Evolutionary conservation across 2,329 filamentous ascomycete species (phyloP).

Genomic region (Dryadomyces sulphureus): DNA sequence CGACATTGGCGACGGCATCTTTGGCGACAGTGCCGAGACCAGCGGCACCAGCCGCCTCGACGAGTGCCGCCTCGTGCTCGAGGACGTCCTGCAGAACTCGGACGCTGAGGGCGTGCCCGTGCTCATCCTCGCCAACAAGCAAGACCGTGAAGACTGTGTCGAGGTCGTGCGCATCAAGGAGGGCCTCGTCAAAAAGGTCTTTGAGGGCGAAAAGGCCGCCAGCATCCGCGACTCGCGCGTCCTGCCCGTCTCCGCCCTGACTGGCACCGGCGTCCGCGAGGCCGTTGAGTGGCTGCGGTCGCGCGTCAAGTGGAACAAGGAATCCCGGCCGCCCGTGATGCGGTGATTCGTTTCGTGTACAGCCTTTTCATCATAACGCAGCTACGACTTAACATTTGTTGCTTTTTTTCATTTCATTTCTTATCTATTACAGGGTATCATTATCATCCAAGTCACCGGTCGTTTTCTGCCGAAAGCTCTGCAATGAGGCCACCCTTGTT

Average conservation of each 20-base stretch:
- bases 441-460: constrained; percentile 35
- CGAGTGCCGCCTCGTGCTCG: constrained; percentile 79
- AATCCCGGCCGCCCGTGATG: constrained; percentile 83
- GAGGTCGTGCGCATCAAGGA: constrained; percentile 97
- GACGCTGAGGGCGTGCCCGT: constrained; percentile 87
- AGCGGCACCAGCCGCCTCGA: constrained; percentile 47
- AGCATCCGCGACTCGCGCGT: constrained; percentile 84
- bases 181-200: constrained; percentile 84
- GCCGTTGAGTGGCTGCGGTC: constrained; percentile 95
- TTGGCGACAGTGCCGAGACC: constrained; percentile 18
- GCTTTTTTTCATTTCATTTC: neutral
- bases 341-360: constrained; percentile 33
- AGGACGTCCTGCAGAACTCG: constrained; percentile 74
- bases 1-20: constrained; percentile 73
- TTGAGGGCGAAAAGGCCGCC: constrained; percentile 80
- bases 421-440: constrained; percentile 11
- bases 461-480: constrained; percentile 73
- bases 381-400: neutral
- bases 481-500: constrained; percentile 67
- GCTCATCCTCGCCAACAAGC: constrained; percentile 89
- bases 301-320: constrained; percentile 92
- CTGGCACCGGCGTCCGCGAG: constrained; percentile 74
- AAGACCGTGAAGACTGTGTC: constrained; percentile 92
- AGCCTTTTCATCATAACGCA: constrained; percentile 1
- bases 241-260: constrained; percentile 81